Evolutionary conservation across 192 early-diverging fungal genomes (phyloP).

Genomic region (Linnemannia hyalina): DNA sequence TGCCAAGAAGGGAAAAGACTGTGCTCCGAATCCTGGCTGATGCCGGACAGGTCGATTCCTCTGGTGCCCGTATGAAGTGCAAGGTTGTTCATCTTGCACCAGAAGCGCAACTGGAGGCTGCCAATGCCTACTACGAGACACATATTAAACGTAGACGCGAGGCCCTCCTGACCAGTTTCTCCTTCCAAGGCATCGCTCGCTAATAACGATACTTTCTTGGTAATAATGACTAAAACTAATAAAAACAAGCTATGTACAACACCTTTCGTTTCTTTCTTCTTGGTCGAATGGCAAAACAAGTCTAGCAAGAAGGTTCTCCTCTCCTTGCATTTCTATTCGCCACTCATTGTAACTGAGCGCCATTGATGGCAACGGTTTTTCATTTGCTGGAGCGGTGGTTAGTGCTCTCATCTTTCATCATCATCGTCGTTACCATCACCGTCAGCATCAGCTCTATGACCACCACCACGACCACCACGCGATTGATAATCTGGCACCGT

Average conservation of each 20-base stretch:
- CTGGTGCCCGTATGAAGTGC: conserved; percentile 23
- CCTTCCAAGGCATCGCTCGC: conserved; percentile 13
- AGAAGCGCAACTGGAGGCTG: conserved; percentile 24
- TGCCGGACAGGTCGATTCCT: conserved; percentile 36
- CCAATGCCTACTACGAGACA: conserved; percentile 40
- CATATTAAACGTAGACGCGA: conserved; percentile 49
- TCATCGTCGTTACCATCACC: too few relatives aligned
- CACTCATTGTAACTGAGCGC: too few relatives aligned
- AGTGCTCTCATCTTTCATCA: too few relatives aligned
- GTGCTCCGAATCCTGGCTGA: conserved; percentile 30
- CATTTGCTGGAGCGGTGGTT: too few relatives aligned
- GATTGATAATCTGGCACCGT: too few relatives aligned
- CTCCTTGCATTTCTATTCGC: too few relatives aligned
- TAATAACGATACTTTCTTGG: background rate
- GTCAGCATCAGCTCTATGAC: background rate
- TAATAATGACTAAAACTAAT: background rate
- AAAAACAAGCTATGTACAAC: background rate
- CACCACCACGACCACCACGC: too few relatives aligned
- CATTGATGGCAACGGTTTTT: too few relatives aligned
- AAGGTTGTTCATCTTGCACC: conserved; percentile 27
- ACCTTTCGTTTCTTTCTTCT: too few relatives aligned
- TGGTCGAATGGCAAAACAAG: too few relatives aligned
- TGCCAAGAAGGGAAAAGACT: conserved; percentile 43
- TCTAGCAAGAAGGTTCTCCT: too few relatives aligned
- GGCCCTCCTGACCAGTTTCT: conserved; percentile 20